Evolutionary conservation across 2,329 filamentous ascomycete genomes (phyloP).

Genomic region (Epichloe bromicola): DNA sequence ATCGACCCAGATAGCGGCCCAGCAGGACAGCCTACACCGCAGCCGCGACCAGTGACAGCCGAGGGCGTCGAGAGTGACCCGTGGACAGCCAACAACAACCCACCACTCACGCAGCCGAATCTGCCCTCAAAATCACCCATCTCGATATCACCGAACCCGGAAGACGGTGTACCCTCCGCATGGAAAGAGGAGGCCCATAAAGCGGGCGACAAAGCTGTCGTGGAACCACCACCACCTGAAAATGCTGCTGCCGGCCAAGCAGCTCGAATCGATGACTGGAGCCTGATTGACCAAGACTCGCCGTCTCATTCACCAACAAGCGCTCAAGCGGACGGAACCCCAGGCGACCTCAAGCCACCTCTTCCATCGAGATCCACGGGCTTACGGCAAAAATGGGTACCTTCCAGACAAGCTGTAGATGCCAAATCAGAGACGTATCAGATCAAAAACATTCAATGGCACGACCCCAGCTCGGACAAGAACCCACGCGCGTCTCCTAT

Average conservation of each 20-base stretch:
- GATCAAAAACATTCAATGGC: slow-evolving; percentile 84
- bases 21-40: slow-evolving; percentile 3
- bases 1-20: slow-evolving; percentile 12
- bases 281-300: slow-evolving; percentile 33
- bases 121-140: slow-evolving; percentile 18
- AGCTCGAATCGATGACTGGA: slow-evolving; percentile 33
- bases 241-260: slow-evolving; percentile 8
- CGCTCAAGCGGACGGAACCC: slow-evolving; percentile 4
- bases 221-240: slow-evolving; percentile 9
- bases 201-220: slow-evolving; percentile 14
- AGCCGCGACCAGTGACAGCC: slow-evolving; percentile 9
- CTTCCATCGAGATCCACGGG: slow-evolving; percentile 24
- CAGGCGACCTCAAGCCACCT: slow-evolving; percentile 17
- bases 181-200: slow-evolving; percentile 26
- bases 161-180: slow-evolving; percentile 20
- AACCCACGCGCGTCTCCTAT: slow-evolving; percentile 70
- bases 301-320: slow-evolving; percentile 9
- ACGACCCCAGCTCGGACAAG: slow-evolving; percentile 47
- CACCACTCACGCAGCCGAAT: slow-evolving; percentile 14
- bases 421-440: slow-evolving; percentile 67
- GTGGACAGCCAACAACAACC: slow-evolving; percentile 15
- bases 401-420: slow-evolving; percentile 29
- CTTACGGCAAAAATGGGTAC: slow-evolving; percentile 20
- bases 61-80: slow-evolving; percentile 17
- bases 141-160: slow-evolving; percentile 24